These are phyloP conservation scores for Biscutella laevigata DNA, from an alignment of 441 rosid species.

Conservation along the genomic window DNA sequence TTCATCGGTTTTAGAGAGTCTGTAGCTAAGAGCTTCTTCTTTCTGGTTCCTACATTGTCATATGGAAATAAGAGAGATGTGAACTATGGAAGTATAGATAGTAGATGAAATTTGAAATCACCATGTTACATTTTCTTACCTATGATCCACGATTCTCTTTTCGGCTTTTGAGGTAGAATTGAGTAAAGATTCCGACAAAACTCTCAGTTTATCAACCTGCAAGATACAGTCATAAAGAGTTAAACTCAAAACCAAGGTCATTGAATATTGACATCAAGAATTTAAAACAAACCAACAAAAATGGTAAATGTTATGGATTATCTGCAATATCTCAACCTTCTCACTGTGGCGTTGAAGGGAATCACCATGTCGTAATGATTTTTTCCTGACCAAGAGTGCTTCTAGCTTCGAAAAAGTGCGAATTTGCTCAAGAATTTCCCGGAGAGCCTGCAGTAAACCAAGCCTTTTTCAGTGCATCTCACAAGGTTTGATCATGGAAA, in stretches of 20 bases:
- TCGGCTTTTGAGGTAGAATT: slow-evolving; percentile 69
- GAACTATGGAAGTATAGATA: background rate
- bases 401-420: slow-evolving; percentile 57
- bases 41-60: slow-evolving; percentile 49
- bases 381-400: slow-evolving; percentile 62
- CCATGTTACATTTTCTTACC: slow-evolving; percentile 35
- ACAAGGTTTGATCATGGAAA: background rate
- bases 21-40: slow-evolving; percentile 76
- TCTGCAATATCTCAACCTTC: slow-evolving; percentile 43
- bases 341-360: slow-evolving; percentile 49
- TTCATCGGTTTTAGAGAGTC: slow-evolving; percentile 63
- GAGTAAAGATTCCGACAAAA: slow-evolving; percentile 69
- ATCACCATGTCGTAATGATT: slow-evolving; percentile 53
- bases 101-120: background rate
- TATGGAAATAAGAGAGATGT: background rate
- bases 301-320: background rate
- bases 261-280: no score
- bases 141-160: slow-evolving; percentile 66
- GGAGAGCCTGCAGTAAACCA: slow-evolving; percentile 41
- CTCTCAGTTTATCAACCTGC: slow-evolving; percentile 76
- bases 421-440: slow-evolving; percentile 53
- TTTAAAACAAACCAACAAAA: slow-evolving; percentile 1
- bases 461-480: slow-evolving; percentile 9
- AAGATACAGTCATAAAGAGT: no score
- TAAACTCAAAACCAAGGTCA: no score